Evolutionary conservation across 2,329 filamentous ascomycete genomes (phyloP), one percentile per base, ranked within the genome.

Genomic region (Leptographium radiaticola): DNA sequence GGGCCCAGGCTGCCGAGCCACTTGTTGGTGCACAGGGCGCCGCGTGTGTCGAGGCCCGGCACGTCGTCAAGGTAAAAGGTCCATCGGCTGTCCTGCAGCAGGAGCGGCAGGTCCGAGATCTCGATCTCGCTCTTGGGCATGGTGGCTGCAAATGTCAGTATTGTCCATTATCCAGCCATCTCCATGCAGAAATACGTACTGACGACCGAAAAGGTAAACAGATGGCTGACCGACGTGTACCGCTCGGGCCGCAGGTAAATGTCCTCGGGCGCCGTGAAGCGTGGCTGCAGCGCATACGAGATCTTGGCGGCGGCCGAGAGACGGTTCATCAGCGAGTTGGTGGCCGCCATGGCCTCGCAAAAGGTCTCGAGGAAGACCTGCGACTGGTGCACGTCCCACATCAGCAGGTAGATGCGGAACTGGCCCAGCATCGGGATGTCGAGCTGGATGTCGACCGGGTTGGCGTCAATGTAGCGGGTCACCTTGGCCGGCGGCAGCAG

Each of bases 341-440:
- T 63, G 1, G 73, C 70, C 1, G 73, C 71, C 50, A 86, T 71
- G 11, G 75, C 69, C 31, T 72, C 68, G 59, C 77, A 84, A 43
- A 88, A 73, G 0, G 71, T 72, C 8, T 76, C 70, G 30, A 89
- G 70, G 66, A 87, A 87, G 70, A 68, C 53, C 70, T 70, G 55
- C 34, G 59, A 56, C 58, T 60, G 4, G 75, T 74, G 36, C 73
- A 87, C 71, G 61, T 87, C 75, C 62, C 78, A 80, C 57, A 81
- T 77, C 56, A 90, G 76, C 56, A 89, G 75, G 65, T 86, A 89
- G 47, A 89, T 77, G 49, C 84, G 77, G 70, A 89, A 90, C 62
- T 90, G 86, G 31, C 86, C 83, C 7, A 89, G 71, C 67, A 88
- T 78, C 1, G 86, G 86, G 46, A 89, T 86, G 62, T 89, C 86